phyloP scores from a whole-genome alignment of 2,329 filamentous ascomycete genomes.

The Botrytis tulipae region DNA sequence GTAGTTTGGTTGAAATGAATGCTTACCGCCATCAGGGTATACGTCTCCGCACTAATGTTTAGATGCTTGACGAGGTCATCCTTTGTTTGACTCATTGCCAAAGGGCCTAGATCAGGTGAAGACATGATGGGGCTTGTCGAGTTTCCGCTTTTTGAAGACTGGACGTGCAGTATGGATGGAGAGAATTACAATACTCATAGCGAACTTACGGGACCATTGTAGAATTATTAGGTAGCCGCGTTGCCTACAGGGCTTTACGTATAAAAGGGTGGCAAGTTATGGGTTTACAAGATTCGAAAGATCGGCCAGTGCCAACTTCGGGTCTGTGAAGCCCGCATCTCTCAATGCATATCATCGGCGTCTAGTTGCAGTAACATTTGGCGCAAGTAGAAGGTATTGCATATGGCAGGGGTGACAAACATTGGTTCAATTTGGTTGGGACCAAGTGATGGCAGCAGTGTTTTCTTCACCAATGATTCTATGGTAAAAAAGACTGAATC shows the following conservation, averaged over 20 bases:
- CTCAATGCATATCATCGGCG: conserved; percentile 4
- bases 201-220: conserved; percentile 1
- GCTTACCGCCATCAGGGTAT: conserved; percentile 38
- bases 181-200: conserved; percentile 6
- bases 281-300: neutral
- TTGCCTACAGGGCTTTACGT: neutral
- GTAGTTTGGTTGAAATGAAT: conserved; percentile 4
- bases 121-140: conserved; percentile 15
- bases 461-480: conserved; percentile 1
- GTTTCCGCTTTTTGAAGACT: conserved; percentile 7
- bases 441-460: neutral
- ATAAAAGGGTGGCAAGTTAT: conserved; percentile 3
- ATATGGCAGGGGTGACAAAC: neutral
- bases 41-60: conserved; percentile 32
- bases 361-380: neutral
- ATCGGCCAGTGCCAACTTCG: conserved; percentile 1
- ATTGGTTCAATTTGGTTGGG: conserved; percentile 1
- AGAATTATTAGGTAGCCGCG: conserved; percentile 13
- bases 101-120: conserved; percentile 21
- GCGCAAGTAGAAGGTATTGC: neutral
- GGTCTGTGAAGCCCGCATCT: neutral
- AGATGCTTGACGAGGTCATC: conserved; percentile 37
- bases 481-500: neutral
- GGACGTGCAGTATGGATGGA: conserved; percentile 13
- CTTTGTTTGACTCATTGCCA: conserved; percentile 38